phyloP scores from a whole-genome alignment of 495 filamentous ascomycete genomes.

The Astrocystis sublimbata region DNA sequence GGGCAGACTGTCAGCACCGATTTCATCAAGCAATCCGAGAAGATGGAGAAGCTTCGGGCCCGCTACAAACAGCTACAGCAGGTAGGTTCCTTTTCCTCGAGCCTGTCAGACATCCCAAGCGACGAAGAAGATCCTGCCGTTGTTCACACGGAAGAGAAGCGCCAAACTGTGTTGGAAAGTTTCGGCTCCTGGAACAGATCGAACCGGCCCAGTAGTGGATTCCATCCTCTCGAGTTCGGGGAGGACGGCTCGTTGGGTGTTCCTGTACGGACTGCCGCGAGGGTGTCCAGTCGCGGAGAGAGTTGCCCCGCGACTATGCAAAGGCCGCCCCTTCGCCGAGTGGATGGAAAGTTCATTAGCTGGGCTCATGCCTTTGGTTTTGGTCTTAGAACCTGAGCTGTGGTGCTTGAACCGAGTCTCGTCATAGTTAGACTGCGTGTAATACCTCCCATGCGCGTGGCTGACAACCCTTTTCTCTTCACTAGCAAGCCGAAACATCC shows the following conservation, averaged over 20 bases:
- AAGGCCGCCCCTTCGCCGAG: not conserved
- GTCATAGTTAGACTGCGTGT: not conserved
- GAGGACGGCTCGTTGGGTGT: conserved; percentile 14
- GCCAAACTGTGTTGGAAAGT: conserved; percentile 25
- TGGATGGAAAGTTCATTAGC: not conserved
- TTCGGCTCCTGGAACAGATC: conserved; percentile 17
- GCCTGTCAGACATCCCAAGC: not conserved
- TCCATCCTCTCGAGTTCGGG: conserved; percentile 19
- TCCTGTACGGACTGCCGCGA: conserved; percentile 15
- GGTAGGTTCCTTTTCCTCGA: conserved; percentile 36
- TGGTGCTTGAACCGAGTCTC: not conserved
- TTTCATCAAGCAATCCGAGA: conserved; percentile 42
- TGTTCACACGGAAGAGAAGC: conserved; percentile 20
- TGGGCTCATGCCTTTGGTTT: conserved; percentile 4
- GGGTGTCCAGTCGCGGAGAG: not conserved
- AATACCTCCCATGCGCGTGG: not conserved
- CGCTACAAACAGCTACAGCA: conserved; percentile 50
- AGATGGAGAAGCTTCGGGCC: conserved; percentile 51
- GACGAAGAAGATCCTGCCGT: conserved; percentile 23
- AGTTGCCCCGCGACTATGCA: not conserved
- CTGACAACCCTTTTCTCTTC: conserved; percentile 17
- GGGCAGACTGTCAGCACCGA: conserved; percentile 34
- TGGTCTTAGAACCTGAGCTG: not conserved
- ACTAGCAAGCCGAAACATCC: conserved; percentile 51
- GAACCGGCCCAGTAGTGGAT: conserved; percentile 14